Evolutionary conservation across 768 basidiomycete species (phyloP), one percentile per base, ranked within the genome.

Genomic region (Amanita polypyramis): DNA sequence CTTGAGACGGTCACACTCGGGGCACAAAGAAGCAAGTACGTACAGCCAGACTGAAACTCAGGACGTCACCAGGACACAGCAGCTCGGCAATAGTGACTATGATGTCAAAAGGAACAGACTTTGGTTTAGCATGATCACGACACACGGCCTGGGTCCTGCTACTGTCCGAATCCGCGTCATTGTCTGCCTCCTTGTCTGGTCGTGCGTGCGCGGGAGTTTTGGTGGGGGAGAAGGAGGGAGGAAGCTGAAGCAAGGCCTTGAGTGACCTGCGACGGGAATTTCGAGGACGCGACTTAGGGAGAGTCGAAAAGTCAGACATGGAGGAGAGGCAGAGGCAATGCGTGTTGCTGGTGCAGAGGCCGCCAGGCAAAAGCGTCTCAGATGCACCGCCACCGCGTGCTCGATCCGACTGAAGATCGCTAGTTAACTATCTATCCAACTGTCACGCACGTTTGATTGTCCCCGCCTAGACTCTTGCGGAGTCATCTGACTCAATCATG

Each of bases 11-110:
- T 12, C n/a, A 41, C 4, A 12, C 12, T 12, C 40, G 40, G 40
- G 6, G n/a, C n/a, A n/a, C n/a, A n/a, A n/a, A n/a, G n/a, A n/a
- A 11, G 27, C 15, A 14, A 15, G 40, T 10, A 60, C 69, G 33
- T 51, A 73, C 72, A 19, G 68, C 61, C 19, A 72, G 51, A 53
- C 69, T 72, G 54, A 72, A 59, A 51, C 49, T 70, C 32, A 72
- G 60, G 40, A 73, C 62, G 48, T 73, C 72, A 3, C 55, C 51
- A n/a, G 65, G 60, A 0, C 58, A 43, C 17, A 73, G 52, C 0
- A 64, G 53, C 41, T 65, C 60, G 5, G 61, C 67, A 29, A 73
- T 67, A 49, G 68, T 70, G 15, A 60, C 55, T 1, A 72, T 55
- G 21, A 73, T 60, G 30, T 73, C 72, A 5, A 56, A 58, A 11